Conservation (phyloP, 805 yeast species). For the Helenozyma rhizophorensis region DNA sequence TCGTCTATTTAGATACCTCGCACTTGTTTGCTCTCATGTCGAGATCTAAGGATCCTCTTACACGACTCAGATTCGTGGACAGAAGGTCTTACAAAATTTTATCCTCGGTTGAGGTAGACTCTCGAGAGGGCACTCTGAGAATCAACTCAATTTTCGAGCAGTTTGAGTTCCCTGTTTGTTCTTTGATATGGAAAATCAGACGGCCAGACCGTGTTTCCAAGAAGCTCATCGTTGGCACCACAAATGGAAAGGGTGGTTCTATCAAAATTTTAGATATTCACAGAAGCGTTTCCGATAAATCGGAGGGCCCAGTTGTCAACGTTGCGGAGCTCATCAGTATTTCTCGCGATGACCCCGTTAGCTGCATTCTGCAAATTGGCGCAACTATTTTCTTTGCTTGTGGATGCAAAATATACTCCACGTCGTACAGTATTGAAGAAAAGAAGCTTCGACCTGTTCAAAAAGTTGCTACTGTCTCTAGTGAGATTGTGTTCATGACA, state of each 20-base stretch:
- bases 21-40: slow-evolving; percentile 29
- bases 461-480: slow-evolving; percentile 23
- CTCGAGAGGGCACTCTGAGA: slow-evolving; percentile 4
- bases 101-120: slow-evolving; percentile 20
- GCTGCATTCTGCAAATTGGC: slow-evolving; percentile 31
- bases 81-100: slow-evolving; percentile 23
- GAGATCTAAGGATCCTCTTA: slow-evolving; percentile 21
- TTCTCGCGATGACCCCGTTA: slow-evolving; percentile 28
- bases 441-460: slow-evolving; percentile 28
- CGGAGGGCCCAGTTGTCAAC: slow-evolving; percentile 12
- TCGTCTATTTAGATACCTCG: slow-evolving; percentile 25
- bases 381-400: slow-evolving; percentile 30
- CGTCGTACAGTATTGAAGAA: slow-evolving; percentile 29
- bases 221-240: slow-evolving; percentile 32
- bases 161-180: slow-evolving; percentile 29
- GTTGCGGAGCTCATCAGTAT: slow-evolving; percentile 31
- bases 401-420: slow-evolving; percentile 25
- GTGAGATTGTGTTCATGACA: slow-evolving; percentile 25
- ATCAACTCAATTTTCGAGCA: slow-evolving; percentile 17
- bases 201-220: slow-evolving; percentile 29
- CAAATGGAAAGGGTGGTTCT: slow-evolving; percentile 18
- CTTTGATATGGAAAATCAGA: slow-evolving; percentile 32
- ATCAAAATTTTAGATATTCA: slow-evolving; percentile 34
- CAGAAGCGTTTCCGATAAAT: slow-evolving; percentile 14
- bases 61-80: slow-evolving; percentile 31